These are phyloP conservation scores for Boletus eberwhitei DNA, from an alignment of 768 basidiomycete genomes.

Conservation along the genomic window DNA sequence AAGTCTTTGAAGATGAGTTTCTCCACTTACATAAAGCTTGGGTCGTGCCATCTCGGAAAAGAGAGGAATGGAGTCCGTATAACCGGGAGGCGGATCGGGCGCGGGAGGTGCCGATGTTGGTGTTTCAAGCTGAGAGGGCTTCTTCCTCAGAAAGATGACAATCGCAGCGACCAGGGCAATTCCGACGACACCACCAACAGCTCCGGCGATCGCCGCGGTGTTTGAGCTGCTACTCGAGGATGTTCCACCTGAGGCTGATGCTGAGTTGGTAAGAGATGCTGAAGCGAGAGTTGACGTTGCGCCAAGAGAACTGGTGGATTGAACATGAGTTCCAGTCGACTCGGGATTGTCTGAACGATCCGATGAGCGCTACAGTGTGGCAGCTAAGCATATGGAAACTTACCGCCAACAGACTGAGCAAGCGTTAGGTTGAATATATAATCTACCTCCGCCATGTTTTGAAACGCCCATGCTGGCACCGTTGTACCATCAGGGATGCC, in stretches of 20 bases:
- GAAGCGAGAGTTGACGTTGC: conserved; percentile 13
- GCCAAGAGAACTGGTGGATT: conserved; percentile 23
- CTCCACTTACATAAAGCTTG: conserved; percentile 29
- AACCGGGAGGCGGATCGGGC: not conserved
- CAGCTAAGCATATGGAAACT: not conserved
- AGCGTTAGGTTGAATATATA: conserved; percentile 38
- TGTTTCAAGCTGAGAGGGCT: conserved; percentile 25
- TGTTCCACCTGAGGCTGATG: conserved; percentile 8
- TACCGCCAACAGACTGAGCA: conserved; percentile 35
- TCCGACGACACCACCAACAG: conserved; percentile 59
- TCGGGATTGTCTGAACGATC: conserved; percentile 37
- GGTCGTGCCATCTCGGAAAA: conserved; percentile 19
- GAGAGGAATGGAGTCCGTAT: conserved; percentile 11
- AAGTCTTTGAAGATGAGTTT: not conserved
- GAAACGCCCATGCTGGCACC: too few species aligned
- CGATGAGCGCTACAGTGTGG: not conserved
- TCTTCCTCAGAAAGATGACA: conserved; percentile 38
- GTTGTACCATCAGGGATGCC: too few species aligned
- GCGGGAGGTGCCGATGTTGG: conserved; percentile 11
- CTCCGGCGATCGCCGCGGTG: conserved; percentile 57
- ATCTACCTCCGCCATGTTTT: too few species aligned
- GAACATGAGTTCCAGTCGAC: conserved; percentile 37
- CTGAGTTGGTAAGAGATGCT: conserved; percentile 11
- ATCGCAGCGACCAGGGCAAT: conserved; percentile 41
- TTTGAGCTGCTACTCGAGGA: conserved; percentile 21